Evolutionary conservation across 345 rosid species (phyloP), one percentile per base, ranked within the genome.

Genomic region (Erodium maritimum): DNA sequence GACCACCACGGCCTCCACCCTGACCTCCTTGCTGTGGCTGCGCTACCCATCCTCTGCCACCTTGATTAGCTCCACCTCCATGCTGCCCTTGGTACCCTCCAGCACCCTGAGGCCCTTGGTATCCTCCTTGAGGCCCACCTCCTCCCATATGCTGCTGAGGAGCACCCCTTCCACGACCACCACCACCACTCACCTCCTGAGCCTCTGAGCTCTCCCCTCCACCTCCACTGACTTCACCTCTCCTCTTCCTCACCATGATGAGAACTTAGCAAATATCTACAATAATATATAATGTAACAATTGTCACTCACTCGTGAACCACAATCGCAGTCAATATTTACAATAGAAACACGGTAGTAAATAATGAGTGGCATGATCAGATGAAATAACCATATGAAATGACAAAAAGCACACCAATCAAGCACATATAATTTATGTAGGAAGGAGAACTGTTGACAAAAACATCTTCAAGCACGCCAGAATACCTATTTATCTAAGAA

Each of bases 231-330:
- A 21, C 70, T 12, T 79, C 89, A 8, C 81, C 73, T 73, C 87
- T 81, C 71, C 65, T 86, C 93, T 91, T 91, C 73, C 87, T 74
- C 68, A 69, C 89, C 96, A 88, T 90, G 17, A 34, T 67, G 71
- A 56, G n/a, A 57, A 2, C 86, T 77, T 60, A 21, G 52, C 29
- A 25, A 18, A 7, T 51, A 62, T 6, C 52, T 37, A 57, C 59
- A 63, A 42, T 42, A 42, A 29, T 11, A 29, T 29, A 29, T 29
- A 1, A 29, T n/a, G 37, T 29, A 29, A 29, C 37, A 29, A 29
- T 29, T 29, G 9, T 29, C 37, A 29, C 9, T 5, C 5, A 29
- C 37, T 29, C 37, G 9, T 29, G 37, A 29, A 29, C 9, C 37
- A 29, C 9, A 3, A 29, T 11, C 37, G 9, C 4, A 3, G 9